A percentile compares a stretch with the other conserved stretches of the same genome.
phyloP scores from a whole-genome alignment of 345 rosid species.

The Eucalyptus erythrocorys region DNA sequence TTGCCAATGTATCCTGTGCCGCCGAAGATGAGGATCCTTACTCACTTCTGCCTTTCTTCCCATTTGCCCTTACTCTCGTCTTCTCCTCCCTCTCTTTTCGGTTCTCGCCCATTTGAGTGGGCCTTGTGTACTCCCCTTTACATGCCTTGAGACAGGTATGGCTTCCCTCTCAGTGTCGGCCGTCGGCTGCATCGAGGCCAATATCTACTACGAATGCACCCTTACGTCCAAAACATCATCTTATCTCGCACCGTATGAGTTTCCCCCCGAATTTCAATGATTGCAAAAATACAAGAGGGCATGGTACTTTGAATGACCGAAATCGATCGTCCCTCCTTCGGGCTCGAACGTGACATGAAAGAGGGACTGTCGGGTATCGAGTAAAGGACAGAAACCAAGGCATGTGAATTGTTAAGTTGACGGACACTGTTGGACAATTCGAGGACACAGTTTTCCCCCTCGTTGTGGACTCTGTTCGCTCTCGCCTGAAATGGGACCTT shows the following conservation, averaged over 20 bases:
- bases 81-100: not conserved
- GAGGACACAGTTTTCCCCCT: not conserved
- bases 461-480: not conserved
- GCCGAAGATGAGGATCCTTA: slow-evolving; percentile 9
- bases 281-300: not conserved
- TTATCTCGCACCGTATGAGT: not conserved
- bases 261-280: not conserved
- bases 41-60: not conserved
- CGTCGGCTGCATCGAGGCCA: not conserved
- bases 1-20: slow-evolving; percentile 28
- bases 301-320: not conserved
- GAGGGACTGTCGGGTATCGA: not conserved
- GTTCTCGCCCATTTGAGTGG: not conserved
- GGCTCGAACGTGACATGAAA: not conserved
- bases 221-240: no score
- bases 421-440: not conserved
- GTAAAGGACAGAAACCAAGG: not conserved
- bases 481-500: not conserved
- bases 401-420: not conserved
- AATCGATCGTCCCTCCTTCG: not conserved
- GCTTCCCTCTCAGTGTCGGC: not conserved
- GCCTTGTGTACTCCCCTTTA: not conserved
- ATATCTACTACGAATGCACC: not conserved
- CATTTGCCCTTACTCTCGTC: not conserved
- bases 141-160: not conserved